Conservation (phyloP, 306 rosid species). For the Vigna reflexopilosa region DNA sequence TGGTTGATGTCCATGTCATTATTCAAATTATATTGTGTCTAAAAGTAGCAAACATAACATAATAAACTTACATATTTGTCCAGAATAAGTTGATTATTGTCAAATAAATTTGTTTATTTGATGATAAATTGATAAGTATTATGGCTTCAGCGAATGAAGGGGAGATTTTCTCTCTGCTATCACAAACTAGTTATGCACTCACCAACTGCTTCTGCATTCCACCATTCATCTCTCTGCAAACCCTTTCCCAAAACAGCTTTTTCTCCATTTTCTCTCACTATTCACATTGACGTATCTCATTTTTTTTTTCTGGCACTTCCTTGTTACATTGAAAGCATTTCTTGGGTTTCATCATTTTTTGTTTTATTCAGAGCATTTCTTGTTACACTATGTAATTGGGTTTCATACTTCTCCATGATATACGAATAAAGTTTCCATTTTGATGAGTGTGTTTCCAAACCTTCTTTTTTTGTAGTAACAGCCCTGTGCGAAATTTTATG, state of each 20-base stretch:
- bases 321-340: conserved; percentile 13
- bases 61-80: too few relatives aligned
- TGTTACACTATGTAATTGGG: not conserved
- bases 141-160: conserved; percentile 43
- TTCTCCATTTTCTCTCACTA: not conserved
- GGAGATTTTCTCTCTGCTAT: conserved; percentile 56
- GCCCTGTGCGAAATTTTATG: conserved; percentile 39
- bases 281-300: conserved; percentile 5
- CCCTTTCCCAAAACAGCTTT: conserved; percentile 48
- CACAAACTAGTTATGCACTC: conserved; percentile 20
- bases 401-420: not conserved
- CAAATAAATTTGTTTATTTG: not conserved
- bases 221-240: conserved; percentile 35
- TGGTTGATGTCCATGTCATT: too few relatives aligned
- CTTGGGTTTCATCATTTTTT: conserved; percentile 1
- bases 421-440: conserved; percentile 22
- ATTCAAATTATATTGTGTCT: too few relatives aligned
- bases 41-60: too few relatives aligned
- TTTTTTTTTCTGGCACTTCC: not conserved
- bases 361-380: not conserved
- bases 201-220: conserved; percentile 32
- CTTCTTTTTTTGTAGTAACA: conserved; percentile 21
- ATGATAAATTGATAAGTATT: not conserved
- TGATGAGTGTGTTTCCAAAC: conserved; percentile 22
- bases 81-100: not conserved